Evolutionary conservation across 768 basidiomycete species (phyloP).

Genomic region (Porphyrellus cyaneotinctus): DNA sequence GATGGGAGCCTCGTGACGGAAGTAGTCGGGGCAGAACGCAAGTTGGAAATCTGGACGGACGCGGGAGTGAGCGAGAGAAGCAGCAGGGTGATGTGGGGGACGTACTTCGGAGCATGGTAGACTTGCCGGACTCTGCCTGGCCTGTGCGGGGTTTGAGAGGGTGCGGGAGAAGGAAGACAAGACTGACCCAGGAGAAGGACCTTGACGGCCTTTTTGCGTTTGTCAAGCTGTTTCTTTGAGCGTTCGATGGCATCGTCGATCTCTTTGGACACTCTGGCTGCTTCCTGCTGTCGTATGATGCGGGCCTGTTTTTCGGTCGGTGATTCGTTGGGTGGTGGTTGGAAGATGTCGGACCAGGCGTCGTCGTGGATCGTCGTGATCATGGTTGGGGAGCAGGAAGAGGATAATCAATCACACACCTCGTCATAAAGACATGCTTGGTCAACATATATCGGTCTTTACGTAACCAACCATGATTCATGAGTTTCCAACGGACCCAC

Average conservation of each 20-base stretch:
- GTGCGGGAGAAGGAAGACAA: fast-evolving
- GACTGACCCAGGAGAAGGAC: constrained; percentile 25
- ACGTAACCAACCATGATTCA: too few species aligned
- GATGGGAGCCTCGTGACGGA: constrained; percentile 50
- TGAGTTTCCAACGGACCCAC: too few species aligned
- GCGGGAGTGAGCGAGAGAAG: neutral
- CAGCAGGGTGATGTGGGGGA: neutral
- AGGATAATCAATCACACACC: too few species aligned
- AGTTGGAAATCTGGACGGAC: constrained; percentile 59
- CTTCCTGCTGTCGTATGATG: constrained; percentile 23
- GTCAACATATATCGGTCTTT: too few species aligned
- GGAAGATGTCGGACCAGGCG: constrained; percentile 23
- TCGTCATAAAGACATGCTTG: too few species aligned
- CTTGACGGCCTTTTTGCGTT: constrained; percentile 28
- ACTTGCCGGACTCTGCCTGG: constrained; percentile 32
- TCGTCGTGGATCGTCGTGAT: neutral
- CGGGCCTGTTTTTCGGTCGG: neutral
- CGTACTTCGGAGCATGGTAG: constrained; percentile 30
- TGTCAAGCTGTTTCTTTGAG: constrained; percentile 18
- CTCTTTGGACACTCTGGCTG: constrained; percentile 18
- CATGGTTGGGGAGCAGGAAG: too few species aligned
- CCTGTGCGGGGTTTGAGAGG: constrained; percentile 6
- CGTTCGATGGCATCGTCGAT: constrained; percentile 31
- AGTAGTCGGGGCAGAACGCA: constrained; percentile 58
- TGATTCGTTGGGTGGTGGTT: constrained; percentile 16